A percentile compares a stretch with the other conserved stretches of the same genome.
Evolutionary conservation across 228 moss, liverwort and hornwort species (phyloP).

Genomic region (Sphagnum magellanicum): DNA sequence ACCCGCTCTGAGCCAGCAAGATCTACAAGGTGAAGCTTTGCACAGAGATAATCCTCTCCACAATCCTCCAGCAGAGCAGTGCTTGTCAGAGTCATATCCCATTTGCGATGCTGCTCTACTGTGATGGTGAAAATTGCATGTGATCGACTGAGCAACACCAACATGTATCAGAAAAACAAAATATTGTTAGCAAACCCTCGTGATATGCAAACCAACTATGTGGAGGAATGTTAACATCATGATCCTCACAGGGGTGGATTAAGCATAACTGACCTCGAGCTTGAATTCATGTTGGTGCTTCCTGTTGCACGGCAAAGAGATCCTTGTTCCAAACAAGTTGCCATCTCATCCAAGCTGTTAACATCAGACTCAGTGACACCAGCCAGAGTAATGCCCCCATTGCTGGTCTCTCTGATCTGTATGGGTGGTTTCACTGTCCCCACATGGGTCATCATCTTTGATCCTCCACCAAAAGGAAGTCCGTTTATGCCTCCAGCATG

Average conservation of each 20-base stretch:
- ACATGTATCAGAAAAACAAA: no score
- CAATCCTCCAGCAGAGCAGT: constrained; percentile 57
- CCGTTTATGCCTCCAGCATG: constrained; percentile 34
- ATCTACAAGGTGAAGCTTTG: constrained; percentile 93
- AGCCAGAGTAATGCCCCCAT: constrained; percentile 89
- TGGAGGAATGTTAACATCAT: no score
- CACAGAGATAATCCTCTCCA: constrained; percentile 83
- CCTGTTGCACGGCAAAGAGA: constrained; percentile 98
- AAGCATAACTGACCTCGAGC: constrained; percentile 55
- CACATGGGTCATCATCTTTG: constrained; percentile 24
- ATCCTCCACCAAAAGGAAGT: constrained; percentile 52
- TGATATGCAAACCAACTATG: no score
- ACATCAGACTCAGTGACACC: constrained; percentile 94
- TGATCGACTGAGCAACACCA: constrained; percentile 57
- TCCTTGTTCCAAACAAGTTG: constrained; percentile 85
- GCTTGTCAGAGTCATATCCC: constrained; percentile 39
- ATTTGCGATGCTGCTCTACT: constrained; percentile 83
- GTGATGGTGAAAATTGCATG: constrained; percentile 97
- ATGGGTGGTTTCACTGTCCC: constrained; percentile 64
- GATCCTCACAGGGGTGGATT: no score
- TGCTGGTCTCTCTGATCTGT: constrained; percentile 93
- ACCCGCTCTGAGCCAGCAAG: constrained; percentile 96
- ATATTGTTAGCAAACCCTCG: no score
- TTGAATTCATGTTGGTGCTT: constrained; percentile 96
- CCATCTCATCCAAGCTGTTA: constrained; percentile 69